phyloP scores from a whole-genome alignment of 2,329 filamentous ascomycete species.

The Penicillium nordicum region DNA sequence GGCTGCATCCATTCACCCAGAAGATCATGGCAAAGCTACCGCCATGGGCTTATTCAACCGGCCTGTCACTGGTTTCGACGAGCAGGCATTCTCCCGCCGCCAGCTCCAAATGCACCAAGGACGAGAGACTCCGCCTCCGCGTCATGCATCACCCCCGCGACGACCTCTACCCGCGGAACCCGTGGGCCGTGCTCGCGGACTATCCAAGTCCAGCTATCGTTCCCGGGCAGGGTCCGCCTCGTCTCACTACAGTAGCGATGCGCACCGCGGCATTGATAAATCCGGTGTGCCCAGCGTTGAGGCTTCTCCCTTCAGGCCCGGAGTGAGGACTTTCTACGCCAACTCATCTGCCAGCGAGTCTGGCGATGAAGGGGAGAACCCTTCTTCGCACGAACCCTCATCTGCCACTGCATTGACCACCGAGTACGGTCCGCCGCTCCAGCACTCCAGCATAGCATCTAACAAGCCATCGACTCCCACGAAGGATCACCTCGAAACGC shows the following conservation, averaged over 20 bases:
- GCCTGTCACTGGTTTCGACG: constrained; percentile 73
- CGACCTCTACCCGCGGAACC: constrained; percentile 23
- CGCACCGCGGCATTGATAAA: constrained; percentile 23
- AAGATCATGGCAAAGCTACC: constrained; percentile 78
- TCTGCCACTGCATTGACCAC: constrained; percentile 27
- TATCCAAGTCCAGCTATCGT: constrained; percentile 38
- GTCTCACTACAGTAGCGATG: constrained; percentile 37
- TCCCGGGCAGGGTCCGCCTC: constrained; percentile 39
- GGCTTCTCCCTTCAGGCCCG: constrained; percentile 28
- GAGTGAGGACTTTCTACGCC: constrained; percentile 34
- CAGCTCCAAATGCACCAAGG: constrained; percentile 77
- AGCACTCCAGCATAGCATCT: constrained; percentile 35
- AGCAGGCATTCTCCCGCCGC: constrained; percentile 77
- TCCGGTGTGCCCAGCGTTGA: constrained; percentile 28
- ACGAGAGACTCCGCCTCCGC: constrained; percentile 57
- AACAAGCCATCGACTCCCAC: constrained; percentile 26
- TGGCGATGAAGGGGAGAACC: constrained; percentile 35
- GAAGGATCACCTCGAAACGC: constrained; percentile 29
- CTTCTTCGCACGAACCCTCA: constrained; percentile 21
- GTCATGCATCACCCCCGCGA: constrained; percentile 29
- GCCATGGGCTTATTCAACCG: constrained; percentile 70
- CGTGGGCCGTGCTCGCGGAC: constrained; percentile 28
- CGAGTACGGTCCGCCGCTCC: constrained; percentile 38
- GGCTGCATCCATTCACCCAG: constrained; percentile 62
- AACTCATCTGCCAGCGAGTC: constrained; percentile 39